Percentiles rank a stretch among this genome's conserved stretches.
These are phyloP conservation scores for Pseudozyma sp. DNA, from an alignment of 1,284 basidiomycete genomes.

Conservation along the genomic window DNA sequence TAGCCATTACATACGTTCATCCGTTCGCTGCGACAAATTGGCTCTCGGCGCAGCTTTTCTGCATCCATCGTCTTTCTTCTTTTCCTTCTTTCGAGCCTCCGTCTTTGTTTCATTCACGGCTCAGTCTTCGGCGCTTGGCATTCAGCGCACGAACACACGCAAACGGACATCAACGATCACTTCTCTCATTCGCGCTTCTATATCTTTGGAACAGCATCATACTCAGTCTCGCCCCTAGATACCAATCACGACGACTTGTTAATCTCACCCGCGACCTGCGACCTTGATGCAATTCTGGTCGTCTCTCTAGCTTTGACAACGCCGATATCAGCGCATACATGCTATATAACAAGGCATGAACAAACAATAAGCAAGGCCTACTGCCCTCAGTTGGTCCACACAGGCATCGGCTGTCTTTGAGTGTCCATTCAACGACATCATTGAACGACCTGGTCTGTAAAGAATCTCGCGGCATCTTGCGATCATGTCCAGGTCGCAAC, in stretches of 20 bases:
- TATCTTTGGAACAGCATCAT: no score
- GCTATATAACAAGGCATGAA: no score
- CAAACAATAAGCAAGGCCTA: no score
- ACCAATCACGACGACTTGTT: neutral
- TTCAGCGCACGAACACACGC: neutral
- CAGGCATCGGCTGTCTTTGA: no score
- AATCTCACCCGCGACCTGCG: neutral
- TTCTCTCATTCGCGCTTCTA: neutral
- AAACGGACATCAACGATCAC: neutral
- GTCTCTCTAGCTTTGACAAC: no score
- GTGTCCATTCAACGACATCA: neutral
- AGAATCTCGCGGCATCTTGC: neutral
- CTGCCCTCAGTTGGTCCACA: no score
- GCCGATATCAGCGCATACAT: no score
- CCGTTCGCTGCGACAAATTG: neutral
- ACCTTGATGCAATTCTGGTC: no score
- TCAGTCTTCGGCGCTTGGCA: neutral
- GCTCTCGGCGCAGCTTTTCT: slow-evolving; percentile 13
- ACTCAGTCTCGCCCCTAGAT: no score
- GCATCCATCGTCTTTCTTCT: slow-evolving; percentile 13
- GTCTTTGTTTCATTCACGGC: neutral
- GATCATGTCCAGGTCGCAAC: slow-evolving; percentile 38
- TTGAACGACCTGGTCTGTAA: neutral
- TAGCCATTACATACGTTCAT: neutral
- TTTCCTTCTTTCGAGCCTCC: neutral